These are phyloP conservation scores for Lagerstroemia speciosa DNA, from an alignment of 345 rosid genomes.

Conservation along the genomic window DNA sequence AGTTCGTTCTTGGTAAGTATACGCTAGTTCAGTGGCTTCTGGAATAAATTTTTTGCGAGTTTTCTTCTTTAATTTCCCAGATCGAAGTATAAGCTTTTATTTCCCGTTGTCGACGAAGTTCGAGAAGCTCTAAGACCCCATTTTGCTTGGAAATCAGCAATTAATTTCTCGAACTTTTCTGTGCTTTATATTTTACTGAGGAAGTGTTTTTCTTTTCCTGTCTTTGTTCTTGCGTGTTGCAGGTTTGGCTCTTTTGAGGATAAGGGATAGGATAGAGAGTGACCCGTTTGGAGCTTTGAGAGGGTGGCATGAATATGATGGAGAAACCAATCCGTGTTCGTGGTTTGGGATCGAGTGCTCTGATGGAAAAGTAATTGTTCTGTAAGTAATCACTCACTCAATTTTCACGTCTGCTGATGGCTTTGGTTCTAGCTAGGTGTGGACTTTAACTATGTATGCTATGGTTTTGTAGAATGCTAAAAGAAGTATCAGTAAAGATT, in stretches of 20 bases:
- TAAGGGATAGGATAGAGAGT: constrained; percentile 26
- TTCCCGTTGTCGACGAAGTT: background rate
- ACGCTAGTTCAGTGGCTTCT: too few relatives aligned
- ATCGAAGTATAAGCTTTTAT: background rate
- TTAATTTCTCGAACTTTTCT: background rate
- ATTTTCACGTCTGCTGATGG: background rate
- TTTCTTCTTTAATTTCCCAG: constrained; percentile 3
- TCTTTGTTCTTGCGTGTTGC: constrained; percentile 9
- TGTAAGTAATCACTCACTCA: constrained; percentile 24
- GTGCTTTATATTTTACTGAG: constrained; percentile 5
- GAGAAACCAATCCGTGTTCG: constrained; percentile 35
- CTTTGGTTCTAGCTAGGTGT: background rate
- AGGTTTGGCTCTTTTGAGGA: constrained; percentile 41
- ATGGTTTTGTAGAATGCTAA: background rate
- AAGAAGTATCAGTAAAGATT: background rate
- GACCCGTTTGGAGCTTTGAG: constrained; percentile 45
- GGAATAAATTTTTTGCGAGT: too few relatives aligned
- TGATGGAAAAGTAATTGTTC: constrained; percentile 31
- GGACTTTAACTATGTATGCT: background rate
- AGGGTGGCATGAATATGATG: constrained; percentile 28
- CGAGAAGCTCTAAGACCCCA: background rate
- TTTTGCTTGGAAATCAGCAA: background rate
- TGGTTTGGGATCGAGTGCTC: constrained; percentile 46
- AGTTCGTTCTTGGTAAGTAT: too few relatives aligned
- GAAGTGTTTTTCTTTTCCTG: background rate